Evolutionary conservation across 495 filamentous ascomycete genomes (phyloP), one percentile per base, ranked within the genome.

Genomic region (Daldinia childiae): DNA sequence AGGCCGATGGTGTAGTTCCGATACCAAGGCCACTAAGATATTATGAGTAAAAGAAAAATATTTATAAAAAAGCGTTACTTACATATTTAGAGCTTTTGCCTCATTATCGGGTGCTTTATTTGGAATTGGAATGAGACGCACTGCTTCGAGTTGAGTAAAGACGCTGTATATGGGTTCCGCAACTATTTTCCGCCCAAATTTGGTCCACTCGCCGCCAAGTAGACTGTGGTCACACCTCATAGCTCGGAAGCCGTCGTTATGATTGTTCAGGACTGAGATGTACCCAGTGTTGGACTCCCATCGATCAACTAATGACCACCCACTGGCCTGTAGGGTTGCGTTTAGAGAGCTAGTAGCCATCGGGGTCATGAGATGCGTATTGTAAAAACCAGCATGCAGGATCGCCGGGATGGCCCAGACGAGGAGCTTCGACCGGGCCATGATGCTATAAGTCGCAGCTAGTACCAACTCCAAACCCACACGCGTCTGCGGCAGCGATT

Each of bases 191-290:
- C 84, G 82, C 38, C 76, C 59, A 17, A 88, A 85, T 36, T 85
- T 85, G 26, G 89, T 82, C 94, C 95, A 99, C 74, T 98, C 93
- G n/a, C 95, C 95, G 34, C 95, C 95, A 5, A 99, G 87, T 24
- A 99, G 81, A 67, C 92, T 95, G 75, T 99, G 95, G 74, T 98
- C 95, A 74, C 94, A 98, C 56, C 95, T 87, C 88, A 99, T 86
- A 12, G 95, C 88, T 1, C 93, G 86, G 81, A 91, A 98, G 4
- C 88, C 86, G 19, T 89, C 84, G 8, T 90, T 79, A 8, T 85
- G 63, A 71, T 88, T 92, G 48, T 98, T 91, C 38, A 98, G 75
- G 6, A 99, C 91, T 0, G 95, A 97, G 45, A 99, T 82, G 76
- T 99, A 99, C 1, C 95, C 95, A 8, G 95, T 98, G 14, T 89